These are phyloP conservation scores for Macrolepiota dolichaula DNA, from an alignment of 768 basidiomycete species.

Conservation along the genomic window DNA sequence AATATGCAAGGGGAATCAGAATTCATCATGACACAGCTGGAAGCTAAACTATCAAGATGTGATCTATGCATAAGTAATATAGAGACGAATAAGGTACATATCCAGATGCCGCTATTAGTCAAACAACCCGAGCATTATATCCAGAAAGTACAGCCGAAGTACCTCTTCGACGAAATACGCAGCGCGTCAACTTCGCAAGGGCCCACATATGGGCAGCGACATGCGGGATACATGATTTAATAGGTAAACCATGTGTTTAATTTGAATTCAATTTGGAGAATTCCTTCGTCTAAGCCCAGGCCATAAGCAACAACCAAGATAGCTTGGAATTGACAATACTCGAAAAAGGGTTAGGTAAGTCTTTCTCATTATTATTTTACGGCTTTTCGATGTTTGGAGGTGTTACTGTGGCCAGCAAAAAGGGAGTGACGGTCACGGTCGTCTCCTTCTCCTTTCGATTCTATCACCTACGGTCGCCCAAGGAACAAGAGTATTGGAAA, in stretches of 20 bases:
- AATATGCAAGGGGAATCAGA: no score
- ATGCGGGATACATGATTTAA: no score
- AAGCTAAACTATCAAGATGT: neutral
- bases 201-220: neutral
- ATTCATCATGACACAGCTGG: neutral
- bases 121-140: neutral
- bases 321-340: constrained; percentile 4
- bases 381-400: neutral
- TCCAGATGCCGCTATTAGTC: neutral
- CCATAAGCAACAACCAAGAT: neutral
- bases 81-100: constrained; percentile 5
- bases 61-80: neutral
- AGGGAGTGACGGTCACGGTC: no score
- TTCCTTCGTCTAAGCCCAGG: no score
- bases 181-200: constrained; percentile 2
- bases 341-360: constrained; percentile 1
- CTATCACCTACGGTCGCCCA: no score
- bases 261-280: neutral
- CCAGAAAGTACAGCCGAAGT: neutral
- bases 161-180: neutral
- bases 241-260: no score
- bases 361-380: neutral
- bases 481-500: no score
- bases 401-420: neutral
- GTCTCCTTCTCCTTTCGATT: no score